Conservation (phyloP, 2,329 filamentous ascomycete genomes). For the Fusarium brevicatenulatum region DNA sequence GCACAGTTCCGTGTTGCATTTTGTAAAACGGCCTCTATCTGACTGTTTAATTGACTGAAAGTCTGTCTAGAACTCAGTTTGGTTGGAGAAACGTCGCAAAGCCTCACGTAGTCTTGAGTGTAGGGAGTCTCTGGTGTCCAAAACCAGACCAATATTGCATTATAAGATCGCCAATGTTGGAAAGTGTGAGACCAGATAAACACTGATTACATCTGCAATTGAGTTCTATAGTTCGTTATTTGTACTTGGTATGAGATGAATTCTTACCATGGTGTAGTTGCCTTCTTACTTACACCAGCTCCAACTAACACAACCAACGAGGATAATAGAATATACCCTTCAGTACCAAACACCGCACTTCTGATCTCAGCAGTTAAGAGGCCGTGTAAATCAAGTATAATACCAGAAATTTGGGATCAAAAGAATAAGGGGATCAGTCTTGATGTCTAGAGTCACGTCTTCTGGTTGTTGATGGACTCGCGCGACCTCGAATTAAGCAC, state of each 20-base stretch:
- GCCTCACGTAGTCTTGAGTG: neutral
- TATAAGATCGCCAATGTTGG: no score
- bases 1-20: neutral
- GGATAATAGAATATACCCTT: neutral
- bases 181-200: no score
- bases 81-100: neutral
- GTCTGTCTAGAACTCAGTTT: accelerated
- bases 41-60: neutral
- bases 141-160: neutral
- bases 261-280: neutral
- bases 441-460: neutral
- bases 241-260: accelerated
- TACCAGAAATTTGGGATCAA: accelerated
- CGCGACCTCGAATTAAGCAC: neutral
- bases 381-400: accelerated
- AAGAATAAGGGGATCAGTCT: neutral
- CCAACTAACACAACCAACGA: neutral
- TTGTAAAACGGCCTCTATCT: neutral
- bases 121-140: no score
- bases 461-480: neutral
- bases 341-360: neutral
- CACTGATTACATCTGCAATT: accelerated
- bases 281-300: neutral
- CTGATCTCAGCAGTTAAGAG: no score
- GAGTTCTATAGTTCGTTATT: accelerated